phyloP scores from a whole-genome alignment of 2,329 filamentous ascomycete species.

The Venturia nashicola region DNA sequence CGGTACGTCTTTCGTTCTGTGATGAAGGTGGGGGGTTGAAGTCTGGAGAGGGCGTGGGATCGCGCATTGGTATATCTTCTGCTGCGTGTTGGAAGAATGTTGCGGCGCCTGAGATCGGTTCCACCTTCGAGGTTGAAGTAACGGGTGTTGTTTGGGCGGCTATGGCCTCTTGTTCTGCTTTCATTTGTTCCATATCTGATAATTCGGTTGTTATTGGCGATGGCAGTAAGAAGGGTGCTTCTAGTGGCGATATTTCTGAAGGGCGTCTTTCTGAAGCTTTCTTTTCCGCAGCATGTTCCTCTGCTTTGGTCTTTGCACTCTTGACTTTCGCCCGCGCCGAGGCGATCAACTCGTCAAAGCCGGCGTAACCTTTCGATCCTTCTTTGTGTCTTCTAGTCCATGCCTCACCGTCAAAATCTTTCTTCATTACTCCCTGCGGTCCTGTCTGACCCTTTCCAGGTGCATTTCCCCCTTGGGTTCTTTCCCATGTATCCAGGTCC shows the following conservation, averaged over 20 bases:
- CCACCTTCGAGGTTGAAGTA: not conserved
- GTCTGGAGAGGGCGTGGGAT: not conserved
- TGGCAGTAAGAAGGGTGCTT: not conserved
- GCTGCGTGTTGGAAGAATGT: not conserved
- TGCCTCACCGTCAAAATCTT: conserved; percentile 71
- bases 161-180: not conserved
- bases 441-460: conserved; percentile 24
- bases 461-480: conserved; percentile 57
- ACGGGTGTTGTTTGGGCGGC: not conserved
- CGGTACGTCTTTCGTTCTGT: not conserved
- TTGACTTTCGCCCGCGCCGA: conserved; percentile 51
- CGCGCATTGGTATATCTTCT: conserved; percentile 12
- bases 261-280: conserved; percentile 1
- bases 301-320: conserved; percentile 21
- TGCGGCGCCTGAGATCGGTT: not conserved
- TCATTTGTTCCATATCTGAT: not conserved
- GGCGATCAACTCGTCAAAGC: conserved; percentile 71
- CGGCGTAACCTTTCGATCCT: conserved; percentile 22
- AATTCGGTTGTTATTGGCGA: not conserved
- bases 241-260: not conserved
- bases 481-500: conserved; percentile 80
- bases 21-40: not conserved
- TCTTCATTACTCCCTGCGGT: conserved; percentile 53
- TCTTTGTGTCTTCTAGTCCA: conserved; percentile 61
- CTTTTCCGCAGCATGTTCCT: conserved; percentile 6